Evolutionary conservation across 2,329 filamentous ascomycete genomes (phyloP), one percentile per base, ranked within the genome.

Genomic region (Colletotrichum tamarilloi): DNA sequence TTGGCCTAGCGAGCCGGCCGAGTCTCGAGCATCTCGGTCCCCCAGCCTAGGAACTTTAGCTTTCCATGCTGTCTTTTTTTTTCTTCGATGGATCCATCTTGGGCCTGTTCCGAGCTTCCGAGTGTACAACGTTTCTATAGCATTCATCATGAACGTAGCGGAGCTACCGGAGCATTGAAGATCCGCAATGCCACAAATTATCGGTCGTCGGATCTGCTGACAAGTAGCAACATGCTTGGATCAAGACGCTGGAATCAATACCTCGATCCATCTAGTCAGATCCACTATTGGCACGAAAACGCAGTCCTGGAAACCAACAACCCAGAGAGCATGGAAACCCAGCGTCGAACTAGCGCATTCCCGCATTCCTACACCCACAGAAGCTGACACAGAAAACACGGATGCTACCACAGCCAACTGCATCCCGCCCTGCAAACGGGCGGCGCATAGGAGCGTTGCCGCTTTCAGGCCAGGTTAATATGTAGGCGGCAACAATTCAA

Each of bases 401-500:
- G 14, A 38, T 30, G 30, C 58, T 32, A 62, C 42, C 55, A 55
- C 11, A 42, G 26, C 30, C 24, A 30, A 46, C 60, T 42, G 22
- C 42, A 46, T 22, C 35, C 32, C 46, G 66, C 55, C 59, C 60
- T 69, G 70, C 70, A 64, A 73, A 70, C 65, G 69, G 69, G 69
- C 69, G 69, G 57, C 58, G 49, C 28, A 62, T 42, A 14, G 30
- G 63, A 38, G n/a, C 42, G 66, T 69, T 16, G 42, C 66, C 59
- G 59, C 19, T 53, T 59, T 59, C 32, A 46, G 66, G 32, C 59
- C 58, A 62, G 42, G 30, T 49, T 26, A 24, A 60, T 8, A 35
- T 49, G 35, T 52, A 59, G 49, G 46, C 22, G 22, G 38, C 32
- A 56, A 55, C 32, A 38, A 35, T 32, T 59, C 55, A 42, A 55